phyloP scores from a whole-genome alignment of 2,329 filamentous ascomycete genomes.

The Fusarium pseudocircinatum region DNA sequence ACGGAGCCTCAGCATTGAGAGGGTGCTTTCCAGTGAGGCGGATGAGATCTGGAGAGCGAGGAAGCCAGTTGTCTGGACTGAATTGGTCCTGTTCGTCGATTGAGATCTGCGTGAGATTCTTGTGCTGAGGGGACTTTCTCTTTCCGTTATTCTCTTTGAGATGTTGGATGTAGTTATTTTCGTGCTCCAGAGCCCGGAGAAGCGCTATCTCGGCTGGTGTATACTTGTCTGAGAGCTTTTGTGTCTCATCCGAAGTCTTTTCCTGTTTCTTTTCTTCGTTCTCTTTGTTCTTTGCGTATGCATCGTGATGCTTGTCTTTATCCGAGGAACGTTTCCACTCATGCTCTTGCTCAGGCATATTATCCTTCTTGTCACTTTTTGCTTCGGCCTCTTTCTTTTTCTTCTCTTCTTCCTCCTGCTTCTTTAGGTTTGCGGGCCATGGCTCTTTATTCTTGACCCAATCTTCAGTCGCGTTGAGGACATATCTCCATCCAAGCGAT shows the following conservation, averaged over 20 bases:
- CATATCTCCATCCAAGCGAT: neutral
- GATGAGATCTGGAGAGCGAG: neutral
- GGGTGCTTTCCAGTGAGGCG: neutral
- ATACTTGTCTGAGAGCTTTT: neutral
- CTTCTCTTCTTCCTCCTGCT: neutral
- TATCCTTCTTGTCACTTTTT: neutral
- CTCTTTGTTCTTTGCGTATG: neutral
- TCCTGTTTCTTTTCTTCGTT: neutral
- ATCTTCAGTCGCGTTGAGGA: neutral
- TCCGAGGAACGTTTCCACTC: neutral
- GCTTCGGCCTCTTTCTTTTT: neutral
- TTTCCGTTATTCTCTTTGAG: neutral
- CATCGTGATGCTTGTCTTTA: neutral
- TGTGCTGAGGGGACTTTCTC: neutral
- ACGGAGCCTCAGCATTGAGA: neutral
- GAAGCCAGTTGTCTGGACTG: neutral
- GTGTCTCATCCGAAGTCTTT: rapidly evolving
- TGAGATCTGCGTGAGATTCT: neutral
- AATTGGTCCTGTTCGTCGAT: neutral
- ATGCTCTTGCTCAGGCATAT: neutral
- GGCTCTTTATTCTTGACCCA: neutral
- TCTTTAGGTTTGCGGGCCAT: neutral
- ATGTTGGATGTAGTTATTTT: neutral
- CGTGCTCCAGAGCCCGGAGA: rapidly evolving
- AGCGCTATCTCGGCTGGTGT: neutral